Evolutionary conservation across 2,329 filamentous ascomycete genomes (phyloP).

Genomic region (Alternaria atra): DNA sequence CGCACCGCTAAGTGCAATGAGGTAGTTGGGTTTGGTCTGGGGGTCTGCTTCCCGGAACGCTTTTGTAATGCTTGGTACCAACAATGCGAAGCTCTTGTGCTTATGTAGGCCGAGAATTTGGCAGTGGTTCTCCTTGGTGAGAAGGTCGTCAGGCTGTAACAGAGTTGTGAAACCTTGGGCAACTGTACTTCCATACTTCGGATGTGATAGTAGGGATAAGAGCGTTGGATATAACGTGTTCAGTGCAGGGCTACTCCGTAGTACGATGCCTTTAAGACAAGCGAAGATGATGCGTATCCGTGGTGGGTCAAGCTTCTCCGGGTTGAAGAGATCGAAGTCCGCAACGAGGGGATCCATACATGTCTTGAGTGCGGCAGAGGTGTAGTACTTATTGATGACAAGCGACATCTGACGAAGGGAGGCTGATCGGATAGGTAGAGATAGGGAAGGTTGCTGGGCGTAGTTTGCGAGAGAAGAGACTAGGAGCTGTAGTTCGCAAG

Average conservation of each 20-base stretch:
- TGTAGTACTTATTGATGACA: slow-evolving; percentile 59
- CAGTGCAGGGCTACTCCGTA: slow-evolving; percentile 61
- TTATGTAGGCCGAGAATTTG: slow-evolving; percentile 69
- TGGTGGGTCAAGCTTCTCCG: slow-evolving; percentile 47
- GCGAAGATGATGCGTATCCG: slow-evolving; percentile 67
- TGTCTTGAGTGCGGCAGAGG: slow-evolving; percentile 51
- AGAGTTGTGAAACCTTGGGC: slow-evolving; percentile 68
- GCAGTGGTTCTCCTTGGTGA: slow-evolving; percentile 69
- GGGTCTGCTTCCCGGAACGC: slow-evolving; percentile 58
- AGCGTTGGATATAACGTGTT: slow-evolving; percentile 55
- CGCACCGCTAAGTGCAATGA: slow-evolving; percentile 70
- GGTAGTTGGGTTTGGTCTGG: slow-evolving; percentile 66
- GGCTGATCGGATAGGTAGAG: slow-evolving; percentile 40
- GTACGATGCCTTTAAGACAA: slow-evolving; percentile 67
- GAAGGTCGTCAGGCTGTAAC: slow-evolving; percentile 67
- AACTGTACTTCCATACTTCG: slow-evolving; percentile 59
- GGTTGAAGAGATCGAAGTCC: slow-evolving; percentile 42
- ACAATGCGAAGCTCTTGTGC: slow-evolving; percentile 69
- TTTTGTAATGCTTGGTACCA: slow-evolving; percentile 65
- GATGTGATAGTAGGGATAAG: slow-evolving; percentile 60
- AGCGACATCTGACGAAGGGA: slow-evolving; percentile 57
- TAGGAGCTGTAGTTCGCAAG: slow-evolving; percentile 43
- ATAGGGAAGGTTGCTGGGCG: slow-evolving; percentile 39
- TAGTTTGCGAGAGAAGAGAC: slow-evolving; percentile 52
- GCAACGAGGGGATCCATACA: slow-evolving; percentile 53